Base-by-base conservation (phyloP, 352 stramenopile genomes). In the Phytophthora citricola region DNA sequence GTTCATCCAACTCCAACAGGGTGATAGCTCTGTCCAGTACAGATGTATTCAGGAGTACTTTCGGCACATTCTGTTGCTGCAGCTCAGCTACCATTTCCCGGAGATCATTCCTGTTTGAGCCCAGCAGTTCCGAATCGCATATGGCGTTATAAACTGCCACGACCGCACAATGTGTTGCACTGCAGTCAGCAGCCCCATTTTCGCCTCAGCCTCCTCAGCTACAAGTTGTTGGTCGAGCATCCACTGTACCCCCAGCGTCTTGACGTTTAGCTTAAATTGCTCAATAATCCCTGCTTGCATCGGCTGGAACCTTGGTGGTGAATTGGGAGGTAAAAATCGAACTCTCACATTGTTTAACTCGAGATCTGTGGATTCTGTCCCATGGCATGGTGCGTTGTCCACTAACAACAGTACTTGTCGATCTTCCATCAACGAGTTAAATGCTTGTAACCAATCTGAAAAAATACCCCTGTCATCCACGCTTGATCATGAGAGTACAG, bases 351-450 rank as follows among this genome's bases (percentile, higher is more conserved):
- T 71, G n/a, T 41, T 52, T 9, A 71, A n/a, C 24, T 56, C 31
- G 8, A 59, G n/a, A 24, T 68, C 43, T 11, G 26, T 27, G 10
- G 44, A 36, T 15, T 47, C 34, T 10, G 40, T 29, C 3, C 63
- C 63, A 40, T 71, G 63, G 31, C 63, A 71, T n/a, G 48, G 55
- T 5, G 63, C 63, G 10, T 47, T 50, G 26, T 71, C 55, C 40
- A 71, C 47, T 55, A 71, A 41, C 32, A 71, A 26, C 15, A 71
- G 36, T 4, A 71, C 47, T 5, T 44, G 55, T n/a, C 63, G 55
- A 32, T 39, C 57, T 49, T 61, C 27, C 63, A 71, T 71, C 5
- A 54, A 12, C 24, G 24, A 31, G 34, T 66, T 66, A 32, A 71
- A 66, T 22, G 39, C 36, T 49, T 59, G 24, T 27, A 71, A 7